phyloP scores from a whole-genome alignment of 23 red algal genomes.

The Agarophyton chilense region DNA sequence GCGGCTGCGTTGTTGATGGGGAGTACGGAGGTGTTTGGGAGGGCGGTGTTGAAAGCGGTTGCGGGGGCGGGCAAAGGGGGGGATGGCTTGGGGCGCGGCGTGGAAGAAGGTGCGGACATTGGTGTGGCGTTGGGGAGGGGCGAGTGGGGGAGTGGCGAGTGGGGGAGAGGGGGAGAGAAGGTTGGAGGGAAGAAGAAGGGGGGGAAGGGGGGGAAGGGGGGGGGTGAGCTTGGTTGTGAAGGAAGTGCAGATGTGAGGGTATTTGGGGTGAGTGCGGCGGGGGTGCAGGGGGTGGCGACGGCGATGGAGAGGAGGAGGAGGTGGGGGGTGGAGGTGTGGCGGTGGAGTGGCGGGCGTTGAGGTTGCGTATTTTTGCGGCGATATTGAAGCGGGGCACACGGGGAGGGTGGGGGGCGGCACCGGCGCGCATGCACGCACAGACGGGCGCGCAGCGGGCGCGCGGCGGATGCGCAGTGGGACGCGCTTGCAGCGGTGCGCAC shows the following conservation, averaged over 20 bases:
- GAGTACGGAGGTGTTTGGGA: background rate
- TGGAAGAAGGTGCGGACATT: background rate
- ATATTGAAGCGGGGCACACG: no score
- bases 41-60: background rate
- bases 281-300: no score
- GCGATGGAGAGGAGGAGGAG: background rate
- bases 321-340: background rate
- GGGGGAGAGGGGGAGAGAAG: background rate
- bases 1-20: conserved; percentile 6
- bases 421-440: no score
- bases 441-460: no score
- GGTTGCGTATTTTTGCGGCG: background rate
- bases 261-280: background rate
- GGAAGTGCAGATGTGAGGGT: background rate
- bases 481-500: no score
- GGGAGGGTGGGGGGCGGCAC: background rate
- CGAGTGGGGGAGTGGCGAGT: background rate
- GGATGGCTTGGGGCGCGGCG: background rate
- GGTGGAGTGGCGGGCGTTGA: background rate
- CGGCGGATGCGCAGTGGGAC: no score
- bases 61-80: background rate
- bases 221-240: background rate
- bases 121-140: background rate
- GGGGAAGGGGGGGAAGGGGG: background rate
- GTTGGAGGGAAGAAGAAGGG: background rate